These are phyloP conservation scores for Fusarium transvaalense DNA, from an alignment of 2,329 filamentous ascomycete genomes.

Conservation along the genomic window DNA sequence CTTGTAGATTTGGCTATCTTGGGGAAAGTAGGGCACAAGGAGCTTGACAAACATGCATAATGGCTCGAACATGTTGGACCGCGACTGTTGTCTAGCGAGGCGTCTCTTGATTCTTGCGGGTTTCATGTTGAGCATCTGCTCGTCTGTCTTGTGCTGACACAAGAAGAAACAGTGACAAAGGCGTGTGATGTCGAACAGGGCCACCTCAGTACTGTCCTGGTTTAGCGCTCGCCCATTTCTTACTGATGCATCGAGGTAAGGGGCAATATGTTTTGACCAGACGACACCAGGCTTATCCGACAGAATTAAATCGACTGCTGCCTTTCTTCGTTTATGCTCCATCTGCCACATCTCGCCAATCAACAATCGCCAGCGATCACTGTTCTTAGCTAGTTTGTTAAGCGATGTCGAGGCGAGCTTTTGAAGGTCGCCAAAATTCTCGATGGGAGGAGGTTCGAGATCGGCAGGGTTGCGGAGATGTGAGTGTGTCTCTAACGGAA, in stretches of 20 bases:
- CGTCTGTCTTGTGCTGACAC: conserved; percentile 43
- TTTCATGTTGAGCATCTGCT: conserved; percentile 35
- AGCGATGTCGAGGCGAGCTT: conserved; percentile 39
- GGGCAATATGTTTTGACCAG: conserved; percentile 35
- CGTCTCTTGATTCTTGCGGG: conserved; percentile 35
- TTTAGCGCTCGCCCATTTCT: conserved; percentile 21
- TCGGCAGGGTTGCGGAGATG: neutral
- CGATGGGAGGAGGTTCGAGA: conserved; percentile 34
- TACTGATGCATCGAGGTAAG: conserved; percentile 38
- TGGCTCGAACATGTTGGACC: conserved; percentile 31
- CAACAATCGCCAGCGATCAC: conserved; percentile 50
- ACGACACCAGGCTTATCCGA: conserved; percentile 30
- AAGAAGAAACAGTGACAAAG: conserved; percentile 51
- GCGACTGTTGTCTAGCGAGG: conserved; percentile 7
- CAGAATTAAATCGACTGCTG: conserved; percentile 45
- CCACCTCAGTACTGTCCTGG: conserved; percentile 17
- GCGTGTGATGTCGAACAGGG: conserved; percentile 50
- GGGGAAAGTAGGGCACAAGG: conserved; percentile 49
- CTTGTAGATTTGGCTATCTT: conserved; percentile 52
- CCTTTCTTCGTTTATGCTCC: conserved; percentile 46
- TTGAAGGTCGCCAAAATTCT: conserved; percentile 43
- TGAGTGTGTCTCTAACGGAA: neutral
- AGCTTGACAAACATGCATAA: conserved; percentile 49
- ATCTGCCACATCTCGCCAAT: conserved; percentile 51
- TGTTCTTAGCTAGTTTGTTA: conserved; percentile 45